These are phyloP conservation scores for Albatrellus sp. DNA, from an alignment of 1,284 basidiomycete genomes.

Conservation along the genomic window DNA sequence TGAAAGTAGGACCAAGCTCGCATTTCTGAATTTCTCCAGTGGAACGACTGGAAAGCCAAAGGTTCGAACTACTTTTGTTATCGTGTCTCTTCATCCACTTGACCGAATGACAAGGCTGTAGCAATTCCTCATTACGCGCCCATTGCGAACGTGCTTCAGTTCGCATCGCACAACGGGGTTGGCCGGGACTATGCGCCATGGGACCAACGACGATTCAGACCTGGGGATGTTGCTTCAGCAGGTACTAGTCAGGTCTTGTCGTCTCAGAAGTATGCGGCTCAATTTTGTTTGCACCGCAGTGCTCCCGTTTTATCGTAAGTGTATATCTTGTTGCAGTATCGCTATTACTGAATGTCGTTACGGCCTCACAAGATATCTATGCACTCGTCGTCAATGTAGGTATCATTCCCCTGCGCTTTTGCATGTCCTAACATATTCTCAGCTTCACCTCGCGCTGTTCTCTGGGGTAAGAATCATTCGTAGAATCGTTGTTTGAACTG, in stretches of 20 bases:
- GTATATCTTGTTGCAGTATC: neutral
- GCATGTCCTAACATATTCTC: conserved; percentile 4
- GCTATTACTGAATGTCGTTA: conserved; percentile 1
- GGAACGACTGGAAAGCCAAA: conserved; percentile 80
- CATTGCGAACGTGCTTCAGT: conserved; percentile 53
- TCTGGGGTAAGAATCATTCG: conserved; percentile 28
- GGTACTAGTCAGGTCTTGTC: conserved; percentile 22
- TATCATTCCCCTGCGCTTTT: conserved; percentile 5
- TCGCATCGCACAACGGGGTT: conserved; percentile 33
- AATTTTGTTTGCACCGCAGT: conserved; percentile 11
- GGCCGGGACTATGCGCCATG: conserved; percentile 21
- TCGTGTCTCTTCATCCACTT: neutral
- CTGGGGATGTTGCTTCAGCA: conserved; percentile 42
- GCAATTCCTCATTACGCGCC: conserved; percentile 56
- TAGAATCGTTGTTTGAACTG: neutral
- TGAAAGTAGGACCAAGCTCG: conserved; percentile 56
- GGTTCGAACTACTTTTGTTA: conserved; percentile 10
- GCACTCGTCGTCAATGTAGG: conserved; percentile 51
- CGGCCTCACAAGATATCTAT: conserved; percentile 45
- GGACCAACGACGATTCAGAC: conserved; percentile 25
- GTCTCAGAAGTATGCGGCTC: neutral
- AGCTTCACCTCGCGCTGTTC: conserved; percentile 47
- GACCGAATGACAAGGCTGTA: conserved; percentile 36
- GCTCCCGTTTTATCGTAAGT: conserved; percentile 24
- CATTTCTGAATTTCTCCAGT: conserved; percentile 68